These are phyloP conservation scores for Dipteronia dyeriana DNA, from an alignment of 345 rosid species.

Conservation along the genomic window DNA sequence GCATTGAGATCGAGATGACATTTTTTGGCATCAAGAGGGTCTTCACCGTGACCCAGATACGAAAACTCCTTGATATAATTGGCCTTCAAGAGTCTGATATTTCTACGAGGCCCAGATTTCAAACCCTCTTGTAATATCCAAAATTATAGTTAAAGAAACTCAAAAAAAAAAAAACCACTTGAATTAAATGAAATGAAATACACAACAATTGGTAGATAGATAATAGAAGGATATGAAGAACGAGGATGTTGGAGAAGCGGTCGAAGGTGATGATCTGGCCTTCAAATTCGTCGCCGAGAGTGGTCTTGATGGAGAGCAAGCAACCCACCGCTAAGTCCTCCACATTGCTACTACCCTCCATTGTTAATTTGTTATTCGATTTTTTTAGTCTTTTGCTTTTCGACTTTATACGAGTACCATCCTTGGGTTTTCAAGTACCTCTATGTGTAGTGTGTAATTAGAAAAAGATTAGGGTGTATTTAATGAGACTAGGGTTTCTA, in stretches of 20 bases:
- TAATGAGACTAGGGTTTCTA: not conserved
- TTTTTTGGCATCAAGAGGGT: slow-evolving; percentile 69
- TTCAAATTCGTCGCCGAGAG: slow-evolving; percentile 89
- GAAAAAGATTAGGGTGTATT: not conserved
- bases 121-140: slow-evolving; percentile 63
- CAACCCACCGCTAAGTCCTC: slow-evolving; percentile 89
- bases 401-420: not conserved
- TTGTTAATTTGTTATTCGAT: not conserved
- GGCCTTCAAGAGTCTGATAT: slow-evolving; percentile 72
- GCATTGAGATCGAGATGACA: slow-evolving; percentile 62
- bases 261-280: slow-evolving; percentile 92
- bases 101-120: slow-evolving; percentile 50
- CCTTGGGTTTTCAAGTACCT: not conserved
- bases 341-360: slow-evolving; percentile 18
- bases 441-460: not conserved
- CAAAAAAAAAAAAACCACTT: not conserved
- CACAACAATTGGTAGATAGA: not conserved
- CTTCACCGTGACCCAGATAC: slow-evolving; percentile 71
- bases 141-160: slow-evolving; percentile 43
- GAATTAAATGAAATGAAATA: not conserved
- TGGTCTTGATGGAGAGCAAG: slow-evolving; percentile 79
- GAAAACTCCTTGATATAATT: slow-evolving; percentile 68
- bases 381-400: not conserved
- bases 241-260: slow-evolving; percentile 88
- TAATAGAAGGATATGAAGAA: slow-evolving; percentile 78